A percentile compares a stretch with the other conserved stretches of the same genome.
phyloP scores from a whole-genome alignment of 768 basidiomycete species.

The Collybia sordida region DNA sequence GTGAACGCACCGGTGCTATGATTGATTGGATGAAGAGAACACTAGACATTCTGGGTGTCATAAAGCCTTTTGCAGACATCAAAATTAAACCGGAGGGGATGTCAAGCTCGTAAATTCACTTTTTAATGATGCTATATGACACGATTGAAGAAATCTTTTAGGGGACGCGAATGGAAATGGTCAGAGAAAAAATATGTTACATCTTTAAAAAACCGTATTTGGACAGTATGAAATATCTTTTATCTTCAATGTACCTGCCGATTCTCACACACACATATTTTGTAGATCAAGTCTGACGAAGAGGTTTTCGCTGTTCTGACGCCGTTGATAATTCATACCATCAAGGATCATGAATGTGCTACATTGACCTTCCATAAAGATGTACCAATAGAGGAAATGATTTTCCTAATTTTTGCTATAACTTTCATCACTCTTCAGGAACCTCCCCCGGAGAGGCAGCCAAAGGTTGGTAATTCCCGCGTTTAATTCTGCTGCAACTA shows the following conservation, averaged over 20 bases:
- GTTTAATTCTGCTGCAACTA: background rate
- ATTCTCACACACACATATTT: no score
- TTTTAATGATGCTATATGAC: background rate
- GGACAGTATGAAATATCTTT: conserved; percentile 11
- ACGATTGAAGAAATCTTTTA: background rate
- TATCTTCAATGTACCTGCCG: no score
- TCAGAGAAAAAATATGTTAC: conserved; percentile 10
- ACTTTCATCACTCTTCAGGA: conserved; percentile 8
- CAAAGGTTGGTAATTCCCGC: conserved; percentile 1
- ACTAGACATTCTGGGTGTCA: conserved; percentile 6
- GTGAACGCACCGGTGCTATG: background rate
- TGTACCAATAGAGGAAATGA: conserved; percentile 14
- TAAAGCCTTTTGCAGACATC: conserved; percentile 1
- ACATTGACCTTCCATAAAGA: conserved; percentile 12
- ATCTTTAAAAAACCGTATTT: conserved; percentile 5
- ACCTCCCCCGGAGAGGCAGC: conserved; percentile 8
- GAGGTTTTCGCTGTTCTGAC: conserved; percentile 11
- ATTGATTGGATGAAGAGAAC: conserved; percentile 15
- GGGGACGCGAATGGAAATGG: conserved; percentile 16
- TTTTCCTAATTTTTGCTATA: conserved; percentile 14
- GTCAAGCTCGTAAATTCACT: conserved; percentile 8
- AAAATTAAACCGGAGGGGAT: conserved; percentile 12
- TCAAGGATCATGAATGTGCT: conserved; percentile 12
- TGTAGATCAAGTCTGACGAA: conserved; percentile 8
- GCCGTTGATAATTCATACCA: conserved; percentile 6